Evolutionary conservation across 768 basidiomycete genomes (phyloP).

Genomic region (Rhodotorula taiwanensis): DNA sequence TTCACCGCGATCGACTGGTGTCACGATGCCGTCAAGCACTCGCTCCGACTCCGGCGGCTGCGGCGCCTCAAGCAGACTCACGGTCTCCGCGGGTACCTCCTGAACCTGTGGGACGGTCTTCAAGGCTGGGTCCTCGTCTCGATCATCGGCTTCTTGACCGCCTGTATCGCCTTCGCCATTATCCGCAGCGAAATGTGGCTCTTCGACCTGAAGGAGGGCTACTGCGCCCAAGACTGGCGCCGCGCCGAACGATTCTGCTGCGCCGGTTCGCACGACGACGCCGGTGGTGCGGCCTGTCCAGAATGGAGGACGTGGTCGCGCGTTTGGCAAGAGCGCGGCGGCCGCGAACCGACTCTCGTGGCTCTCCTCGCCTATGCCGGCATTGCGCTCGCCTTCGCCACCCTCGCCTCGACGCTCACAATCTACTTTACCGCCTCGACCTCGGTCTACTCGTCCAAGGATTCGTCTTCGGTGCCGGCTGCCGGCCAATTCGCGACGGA

Average conservation of each 20-base stretch:
- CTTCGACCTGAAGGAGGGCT: constrained; percentile 88
- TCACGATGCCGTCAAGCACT: constrained; percentile 62
- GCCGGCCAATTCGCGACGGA: background rate
- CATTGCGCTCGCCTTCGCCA: constrained; percentile 73
- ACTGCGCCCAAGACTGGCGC: constrained; percentile 64
- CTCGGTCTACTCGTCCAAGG: constrained; percentile 79
- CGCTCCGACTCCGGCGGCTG: constrained; percentile 28
- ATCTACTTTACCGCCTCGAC: constrained; percentile 80
- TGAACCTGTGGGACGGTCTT: constrained; percentile 30
- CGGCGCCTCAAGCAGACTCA: constrained; percentile 14
- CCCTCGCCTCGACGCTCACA: constrained; percentile 69
- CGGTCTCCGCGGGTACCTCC: constrained; percentile 28
- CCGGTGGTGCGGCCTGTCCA: constrained; percentile 50
- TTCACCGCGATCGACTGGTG: constrained; percentile 93
- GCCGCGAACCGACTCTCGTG: constrained; percentile 41
- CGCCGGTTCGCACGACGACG: constrained; percentile 19
- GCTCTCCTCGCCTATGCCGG: constrained; percentile 64
- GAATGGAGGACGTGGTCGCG: constrained; percentile 73
- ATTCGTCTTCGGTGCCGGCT: constrained; percentile 51
- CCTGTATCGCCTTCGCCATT: constrained; percentile 72
- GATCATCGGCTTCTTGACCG: constrained; percentile 79
- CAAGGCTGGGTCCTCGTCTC: constrained; percentile 66
- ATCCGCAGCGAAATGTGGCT: constrained; percentile 78
- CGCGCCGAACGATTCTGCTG: constrained; percentile 80
- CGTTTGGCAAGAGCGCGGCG: constrained; percentile 47